Conservation (phyloP, 768 basidiomycete genomes). For the Hydnomerulius pinastri region DNA sequence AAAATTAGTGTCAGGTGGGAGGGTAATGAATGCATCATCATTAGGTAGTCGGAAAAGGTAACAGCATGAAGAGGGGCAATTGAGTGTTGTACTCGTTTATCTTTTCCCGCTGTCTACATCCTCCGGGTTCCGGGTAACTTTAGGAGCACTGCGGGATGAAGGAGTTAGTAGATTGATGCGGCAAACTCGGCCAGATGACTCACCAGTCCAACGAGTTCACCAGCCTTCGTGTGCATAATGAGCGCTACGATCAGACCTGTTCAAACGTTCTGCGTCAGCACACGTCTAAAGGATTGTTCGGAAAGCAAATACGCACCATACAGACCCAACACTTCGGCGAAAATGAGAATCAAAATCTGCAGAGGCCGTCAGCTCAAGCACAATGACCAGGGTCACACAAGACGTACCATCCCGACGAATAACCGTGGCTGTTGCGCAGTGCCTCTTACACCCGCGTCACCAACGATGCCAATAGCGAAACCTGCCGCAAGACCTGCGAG, state of each 20-base stretch:
- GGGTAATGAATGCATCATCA: constrained; percentile 10
- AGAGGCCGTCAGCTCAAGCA: constrained; percentile 2
- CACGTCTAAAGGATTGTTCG: too few relatives aligned
- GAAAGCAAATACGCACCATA: constrained; percentile 55
- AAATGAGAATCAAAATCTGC: constrained; percentile 97
- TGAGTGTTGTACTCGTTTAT: constrained; percentile 7
- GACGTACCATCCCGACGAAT: constrained; percentile 88
- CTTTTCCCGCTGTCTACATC: constrained; percentile 11
- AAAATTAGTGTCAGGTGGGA: too few relatives aligned
- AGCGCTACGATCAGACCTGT: constrained; percentile 87
- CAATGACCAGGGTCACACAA: neutral
- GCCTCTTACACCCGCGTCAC: constrained; percentile 97
- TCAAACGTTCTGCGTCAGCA: neutral
- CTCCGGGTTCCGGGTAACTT: constrained; percentile 9
- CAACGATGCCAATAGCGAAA: constrained; percentile 97
- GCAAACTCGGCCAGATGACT: neutral
- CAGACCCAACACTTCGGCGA: constrained; percentile 90
- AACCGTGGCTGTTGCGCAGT: constrained; percentile 95
- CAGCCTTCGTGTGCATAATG: constrained; percentile 86
- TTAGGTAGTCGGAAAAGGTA: constrained; percentile 2
- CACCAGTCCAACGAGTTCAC: constrained; percentile 22
- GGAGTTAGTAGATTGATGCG: neutral
- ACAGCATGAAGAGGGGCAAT: constrained; percentile 6
- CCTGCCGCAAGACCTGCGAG: constrained; percentile 96
- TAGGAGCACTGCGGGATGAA: constrained; percentile 20